Evolutionary conservation across 2,329 filamentous ascomycete genomes (phyloP), one percentile per base, ranked within the genome.

Genomic region (Exophiala lecanii-corni): DNA sequence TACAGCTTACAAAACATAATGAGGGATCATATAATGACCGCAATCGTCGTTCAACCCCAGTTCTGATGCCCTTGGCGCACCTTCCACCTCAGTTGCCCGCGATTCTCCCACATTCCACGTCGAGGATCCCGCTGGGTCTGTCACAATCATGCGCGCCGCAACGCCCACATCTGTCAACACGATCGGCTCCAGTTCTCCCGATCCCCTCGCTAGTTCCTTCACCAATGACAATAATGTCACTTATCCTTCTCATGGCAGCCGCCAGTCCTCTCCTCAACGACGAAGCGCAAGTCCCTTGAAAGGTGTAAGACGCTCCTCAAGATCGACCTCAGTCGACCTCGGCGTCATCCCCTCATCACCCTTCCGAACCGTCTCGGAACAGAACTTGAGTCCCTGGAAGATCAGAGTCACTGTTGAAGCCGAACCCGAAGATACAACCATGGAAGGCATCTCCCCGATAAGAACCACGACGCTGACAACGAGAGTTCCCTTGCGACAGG

Each of bases 321-420:
- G 15, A 34, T n/a, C 47, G 30, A 41, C n/a, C 18, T 21, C 26
- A 18, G 39, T 39, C 16, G 30, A 32, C n/a, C 36, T 15, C 15
- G 43, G 41, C 28, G 17, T 30, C 16, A 26, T 40, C 20, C 25
- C 43, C 9, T 44, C 43, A 20, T 43, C 44, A 9, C 41, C 47
- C 2, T 50, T 48, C 36, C 40, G 41, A 17, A 20, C 46, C 23
- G 39, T 55, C 6, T 49, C 46, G 1, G 46, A 56, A 41, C 67
- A 68, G 55, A 54, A 43, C 23, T 55, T 66, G 10, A 72, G 68
- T 50, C 69, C 69, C 19, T 71, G 69, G 69, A 65, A 67, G 42
- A 71, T 72, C 44, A 62, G 66, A 33, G 67, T 72, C 17, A 72
- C 69, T 0, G 62, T 72, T 25, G 68, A 72, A 55, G 69, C 69